phyloP scores from a whole-genome alignment of 306 rosid genomes.

The Clitoria ternatea region DNA sequence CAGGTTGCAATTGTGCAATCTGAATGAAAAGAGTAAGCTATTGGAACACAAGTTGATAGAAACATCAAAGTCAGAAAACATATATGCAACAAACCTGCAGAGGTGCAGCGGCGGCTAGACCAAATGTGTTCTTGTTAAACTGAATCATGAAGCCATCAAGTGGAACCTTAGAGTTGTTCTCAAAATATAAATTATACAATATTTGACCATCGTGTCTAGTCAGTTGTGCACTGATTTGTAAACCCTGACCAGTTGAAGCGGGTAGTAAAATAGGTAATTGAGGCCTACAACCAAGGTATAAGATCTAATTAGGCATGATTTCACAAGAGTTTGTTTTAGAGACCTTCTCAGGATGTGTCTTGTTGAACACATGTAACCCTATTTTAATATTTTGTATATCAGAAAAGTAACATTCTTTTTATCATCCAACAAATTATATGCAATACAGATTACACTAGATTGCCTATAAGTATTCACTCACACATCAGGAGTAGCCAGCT shows the following conservation, averaged over 20 bases:
- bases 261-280: constrained; percentile 68
- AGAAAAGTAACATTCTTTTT: background rate
- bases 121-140: constrained; percentile 85
- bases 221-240: constrained; percentile 88
- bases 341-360: background rate
- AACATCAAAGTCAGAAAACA: background rate
- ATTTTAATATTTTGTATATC: background rate
- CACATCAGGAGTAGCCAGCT: constrained; percentile 69
- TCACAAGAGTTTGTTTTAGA: background rate
- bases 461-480: constrained; percentile 35
- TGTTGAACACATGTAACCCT: background rate
- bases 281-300: constrained; percentile 52
- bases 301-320: constrained; percentile 24
- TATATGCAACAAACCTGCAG: constrained; percentile 49
- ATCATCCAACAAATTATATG: background rate
- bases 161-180: constrained; percentile 66
- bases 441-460: background rate
- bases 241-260: constrained; percentile 78
- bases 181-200: constrained; percentile 65
- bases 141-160: constrained; percentile 93
- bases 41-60: constrained; percentile 1
- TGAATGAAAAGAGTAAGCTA: constrained; percentile 23
- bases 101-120: constrained; percentile 84
- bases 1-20: constrained; percentile 80
- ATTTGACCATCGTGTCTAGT: constrained; percentile 64